Evolutionary conservation across 2,329 filamentous ascomycete species (phyloP), one percentile per base, ranked within the genome.

Genomic region (Myotisia sp.): DNA sequence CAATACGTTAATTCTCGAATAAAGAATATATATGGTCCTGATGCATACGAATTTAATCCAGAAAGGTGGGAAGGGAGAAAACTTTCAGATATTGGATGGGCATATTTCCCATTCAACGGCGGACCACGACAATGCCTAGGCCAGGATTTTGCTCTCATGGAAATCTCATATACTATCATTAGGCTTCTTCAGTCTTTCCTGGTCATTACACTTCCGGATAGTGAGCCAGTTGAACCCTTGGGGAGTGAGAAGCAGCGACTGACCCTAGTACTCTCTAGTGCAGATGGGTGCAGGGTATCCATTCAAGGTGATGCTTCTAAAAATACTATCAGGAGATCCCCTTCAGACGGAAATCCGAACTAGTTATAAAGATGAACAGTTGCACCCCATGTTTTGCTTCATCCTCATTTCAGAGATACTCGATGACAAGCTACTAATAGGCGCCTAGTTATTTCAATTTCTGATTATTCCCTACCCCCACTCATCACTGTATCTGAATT

Each of bases 1-100:
- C 66, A 76, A 0, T 68, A 83, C 35, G 58, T 71, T 5, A 80
- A 86, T 76, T 80, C 87, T 49, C 74, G 81, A 1, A 70, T 78
- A 10, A 54, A 53, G 27, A 64, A 69, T 45, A 56, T 79, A 5
- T 78, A 76, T 48, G 74, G 74, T 6, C 52, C 64, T 1, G 37
- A 38, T 31, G 37, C 37, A 10, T 13, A 38, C 12, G 27, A 31
- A 12, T 38, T 35, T 22, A 20, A 19, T 5, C 79, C 79, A 1
- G 77, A 82, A 29, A 64, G 79, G 36, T 85, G 78, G 78, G 43
- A 48, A 12, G 60, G 60, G 13, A 67, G 64, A 63, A 56, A 58
- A 28, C 59, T 64, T 10, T 17, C 17, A 1, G 13, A 31, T 18
- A 27, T 36, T 6, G 32, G 32, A 5, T 69, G 65, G 63, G 58